Percentiles rank a stretch among this genome's conserved stretches.
phyloP scores from a whole-genome alignment of 1,139 yeast species.

The Hansenula sp. region DNA sequence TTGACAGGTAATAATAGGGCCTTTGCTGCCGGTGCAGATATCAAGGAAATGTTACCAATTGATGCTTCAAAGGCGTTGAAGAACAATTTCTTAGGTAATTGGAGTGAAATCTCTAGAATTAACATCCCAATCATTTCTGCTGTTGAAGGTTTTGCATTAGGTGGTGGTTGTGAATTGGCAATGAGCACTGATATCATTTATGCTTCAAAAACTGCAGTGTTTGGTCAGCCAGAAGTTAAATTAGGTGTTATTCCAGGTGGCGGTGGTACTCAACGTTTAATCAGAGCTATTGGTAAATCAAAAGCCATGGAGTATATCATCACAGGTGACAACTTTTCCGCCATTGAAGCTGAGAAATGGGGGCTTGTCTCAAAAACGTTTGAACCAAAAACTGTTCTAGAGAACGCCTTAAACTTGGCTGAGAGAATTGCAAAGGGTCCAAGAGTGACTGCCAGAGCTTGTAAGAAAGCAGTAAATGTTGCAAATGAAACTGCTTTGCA shows the following conservation, averaged over 20 bases:
- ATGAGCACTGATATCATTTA: slow-evolving; percentile 47
- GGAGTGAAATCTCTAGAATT: slow-evolving; percentile 24
- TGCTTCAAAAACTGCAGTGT: slow-evolving; percentile 43
- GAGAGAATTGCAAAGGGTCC: slow-evolving; percentile 35
- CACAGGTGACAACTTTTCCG: slow-evolving; percentile 41
- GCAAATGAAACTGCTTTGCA: slow-evolving; percentile 33
- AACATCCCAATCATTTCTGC: slow-evolving; percentile 47
- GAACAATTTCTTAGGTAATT: slow-evolving; percentile 14
- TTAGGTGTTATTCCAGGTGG: slow-evolving; percentile 51
- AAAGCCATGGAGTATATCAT: slow-evolving; percentile 43
- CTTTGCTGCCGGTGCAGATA: slow-evolving; percentile 53
- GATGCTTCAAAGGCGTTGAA: slow-evolving; percentile 12
- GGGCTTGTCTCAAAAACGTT: slow-evolving; percentile 42
- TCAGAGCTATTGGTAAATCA: slow-evolving; percentile 42
- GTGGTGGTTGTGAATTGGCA: slow-evolving; percentile 53
- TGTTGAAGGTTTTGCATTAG: slow-evolving; percentile 47
- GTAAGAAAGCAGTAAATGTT: slow-evolving; percentile 40
- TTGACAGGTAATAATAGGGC: slow-evolving; percentile 42
- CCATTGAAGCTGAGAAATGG: slow-evolving; percentile 42
- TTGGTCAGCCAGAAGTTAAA: slow-evolving; percentile 52
- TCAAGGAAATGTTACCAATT: slow-evolving; percentile 39
- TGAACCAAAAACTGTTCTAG: slow-evolving; percentile 35
- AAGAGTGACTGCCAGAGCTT: slow-evolving; percentile 40
- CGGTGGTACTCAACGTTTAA: slow-evolving; percentile 47
- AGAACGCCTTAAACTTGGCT: slow-evolving; percentile 42